Base-by-base conservation (phyloP, 148 eudicot species). In the Chenopodium berlandieri region DNA sequence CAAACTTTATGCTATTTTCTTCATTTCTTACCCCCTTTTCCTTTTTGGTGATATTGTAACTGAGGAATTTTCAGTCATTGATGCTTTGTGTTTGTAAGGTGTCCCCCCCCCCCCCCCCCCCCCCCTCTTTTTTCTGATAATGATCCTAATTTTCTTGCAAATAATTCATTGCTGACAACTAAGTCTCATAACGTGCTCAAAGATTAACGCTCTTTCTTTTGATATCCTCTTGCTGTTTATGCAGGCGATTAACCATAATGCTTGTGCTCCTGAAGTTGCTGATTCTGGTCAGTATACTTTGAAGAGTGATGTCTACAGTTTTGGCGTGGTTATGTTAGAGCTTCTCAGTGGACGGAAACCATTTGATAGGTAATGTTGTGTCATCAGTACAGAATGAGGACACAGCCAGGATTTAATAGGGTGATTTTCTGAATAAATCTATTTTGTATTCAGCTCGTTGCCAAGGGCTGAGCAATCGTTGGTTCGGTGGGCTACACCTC, bases 401-500 rank as follows among this genome's bases (percentile, higher is more conserved):
- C n/a, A 14, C 54, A 5, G 37, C 56, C 10, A 11, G 63, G 8
- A 46, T 30, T 40, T 58, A 62, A 56, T 46, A 17, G 16, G 8
- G 46, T 25, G 6, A 9, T n/a, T 27, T 74, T 58, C 17, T 32
- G 54, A 22, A 30, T 30, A 44, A 27, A 31, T 63, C 62, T 58
- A 54, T 68, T 73, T 68, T 78, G n/a, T 58, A n/a, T 75, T 9
- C 90, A 94, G 98, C 88, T 87, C 94, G 77, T 89, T 92, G 77
- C 75, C 88, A 32, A 86, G 97, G 88, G 77, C 90, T 47, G 98
- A 94, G 78, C 98, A 93, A 71, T 91, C 94, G 58, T 84, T 94
- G 88, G 94, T 94, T 78, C 88, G 95, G 63, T 94, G 98, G 98
- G 98, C 98, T 20, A 91, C 98, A 54, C 98, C 98, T 81, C 98